phyloP scores from a whole-genome alignment of 495 filamentous ascomycete genomes.

The Xylaria curta region DNA sequence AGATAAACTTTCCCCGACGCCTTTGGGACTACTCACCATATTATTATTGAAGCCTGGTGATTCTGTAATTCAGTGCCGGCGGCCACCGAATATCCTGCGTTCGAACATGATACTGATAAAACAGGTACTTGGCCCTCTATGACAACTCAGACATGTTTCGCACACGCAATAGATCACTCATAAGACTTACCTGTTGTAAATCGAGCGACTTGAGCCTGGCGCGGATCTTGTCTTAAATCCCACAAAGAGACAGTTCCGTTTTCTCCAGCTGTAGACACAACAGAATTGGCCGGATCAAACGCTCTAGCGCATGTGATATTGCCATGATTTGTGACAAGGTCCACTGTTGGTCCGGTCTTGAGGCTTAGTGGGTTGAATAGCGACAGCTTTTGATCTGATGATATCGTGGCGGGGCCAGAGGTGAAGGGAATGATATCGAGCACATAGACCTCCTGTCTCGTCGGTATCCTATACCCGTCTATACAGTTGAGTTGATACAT shows the following conservation, averaged over 20 bases:
- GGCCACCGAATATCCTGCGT: conserved; percentile 64
- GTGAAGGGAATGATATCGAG: conserved; percentile 55
- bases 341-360: conserved; percentile 46
- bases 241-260: conserved; percentile 65
- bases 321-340: conserved; percentile 54
- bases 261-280: conserved; percentile 66
- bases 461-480: conserved; percentile 52
- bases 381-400: conserved; percentile 62
- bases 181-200: conserved; percentile 58
- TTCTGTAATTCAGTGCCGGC: conserved; percentile 82
- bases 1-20: conserved; percentile 15
- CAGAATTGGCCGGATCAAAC: conserved; percentile 46
- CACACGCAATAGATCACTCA: conserved; percentile 51
- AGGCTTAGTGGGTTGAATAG: conserved; percentile 58
- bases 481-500: conserved; percentile 56
- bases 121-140: conserved; percentile 57
- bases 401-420: conserved; percentile 53
- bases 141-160: conserved; percentile 15
- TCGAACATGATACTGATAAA: conserved; percentile 71
- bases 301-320: conserved; percentile 64
- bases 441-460: conserved; percentile 54
- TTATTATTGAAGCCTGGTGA: conserved; percentile 70
- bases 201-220: conserved; percentile 41
- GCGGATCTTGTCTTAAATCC: conserved; percentile 57
- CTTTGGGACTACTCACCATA: conserved; percentile 64